Evolutionary conservation across 345 rosid species (phyloP), one percentile per base, ranked within the genome.

Genomic region (Arabis hirsuta): DNA sequence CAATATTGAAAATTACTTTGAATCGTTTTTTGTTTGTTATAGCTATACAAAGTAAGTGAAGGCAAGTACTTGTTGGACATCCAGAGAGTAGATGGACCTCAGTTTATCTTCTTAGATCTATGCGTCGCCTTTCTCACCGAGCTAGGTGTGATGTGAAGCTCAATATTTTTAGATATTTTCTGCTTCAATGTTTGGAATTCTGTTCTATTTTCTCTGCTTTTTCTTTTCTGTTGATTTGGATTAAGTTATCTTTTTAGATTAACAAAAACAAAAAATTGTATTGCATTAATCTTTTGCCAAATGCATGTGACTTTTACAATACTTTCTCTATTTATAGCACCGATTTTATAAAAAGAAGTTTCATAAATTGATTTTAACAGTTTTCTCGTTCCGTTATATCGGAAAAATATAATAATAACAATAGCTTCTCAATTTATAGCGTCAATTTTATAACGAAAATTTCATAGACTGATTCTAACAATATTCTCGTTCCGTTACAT

Each of bases 61-160:
- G 92, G 84, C 59, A 85, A 84, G 59, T 90, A 88, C 68, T 76
- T 92, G 73, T 79, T 90, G 13, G 96, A 92, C 76, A 86, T 92
- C 11, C 98, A 81, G 73, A 78, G 90, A 71, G 74, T 84, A 48
- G 79, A 76, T n/a, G 98, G 98, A 27, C 90, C 91, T 14, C 91
- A 90, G 51, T 75, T 92, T 63, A 81, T 90, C 29, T 90, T 92
- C 78, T 77, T 92, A 67, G 92, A 92, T 75, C 90, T 92, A 13
- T 92, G 96, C 38, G 85, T 91, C 4, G 85, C 81, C 26, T 85
- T 92, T 59, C 90, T 92, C 60, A 80, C 84, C 2, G 89, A 84
- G 74, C 84, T 92, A 12, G 81, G 83, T 53, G 87, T 92, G 26
- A 76, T 88, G 11, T 92, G 75, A 57, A 69, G 45, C 45, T 65